Base-by-base conservation (phyloP, 2,329 filamentous ascomycete species). In the Cytospora piceicola region DNA sequence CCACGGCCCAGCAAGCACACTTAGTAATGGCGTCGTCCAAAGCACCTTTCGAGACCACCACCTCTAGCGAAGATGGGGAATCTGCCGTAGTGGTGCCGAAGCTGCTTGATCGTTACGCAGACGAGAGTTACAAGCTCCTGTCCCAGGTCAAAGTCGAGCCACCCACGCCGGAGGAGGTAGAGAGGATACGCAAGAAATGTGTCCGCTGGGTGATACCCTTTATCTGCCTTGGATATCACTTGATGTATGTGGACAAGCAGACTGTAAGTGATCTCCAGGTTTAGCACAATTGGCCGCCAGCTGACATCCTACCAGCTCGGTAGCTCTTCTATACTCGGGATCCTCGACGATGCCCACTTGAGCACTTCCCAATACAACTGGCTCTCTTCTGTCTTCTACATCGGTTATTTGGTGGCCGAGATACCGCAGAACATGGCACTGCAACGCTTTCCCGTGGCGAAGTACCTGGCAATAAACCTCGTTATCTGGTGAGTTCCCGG, bases 111-210 rank as follows among this genome's bases (percentile, higher is more conserved):
- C 75, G 73, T 24, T 78, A 75, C 60, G 78, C 77, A 2, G 77
- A 80, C 58, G 78, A 79, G 67, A 79, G 78, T 61, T 79, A 78
- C 68, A 80, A 77, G 64, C 73, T 80, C 9, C 78, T 79, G 54
- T 75, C 73, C 2, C 74, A 76, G 49, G 71, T 78, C 39, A 72
- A 77, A 24, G 77, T 78, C 20, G 68, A 75, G 7, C 76, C 77
- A 6, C 76, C 78, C 8, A 78, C 73, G 0, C 69, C 72, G 2
- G 74, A 67, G 42, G 65, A 67, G 63, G 66, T 54, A 5, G 68
- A 57, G 55, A 65, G 58, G 51, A 75, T 77, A 20, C 71, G 72
- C 61, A 75, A 77, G 51, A 79, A 77, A 70, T 74, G 74, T 27
- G 49, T 78, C 6, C 72, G 73, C 69, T 72, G 76, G 53, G 75